These are phyloP conservation scores for Galerina sulciceps DNA, from an alignment of 768 basidiomycete genomes.

Conservation along the genomic window DNA sequence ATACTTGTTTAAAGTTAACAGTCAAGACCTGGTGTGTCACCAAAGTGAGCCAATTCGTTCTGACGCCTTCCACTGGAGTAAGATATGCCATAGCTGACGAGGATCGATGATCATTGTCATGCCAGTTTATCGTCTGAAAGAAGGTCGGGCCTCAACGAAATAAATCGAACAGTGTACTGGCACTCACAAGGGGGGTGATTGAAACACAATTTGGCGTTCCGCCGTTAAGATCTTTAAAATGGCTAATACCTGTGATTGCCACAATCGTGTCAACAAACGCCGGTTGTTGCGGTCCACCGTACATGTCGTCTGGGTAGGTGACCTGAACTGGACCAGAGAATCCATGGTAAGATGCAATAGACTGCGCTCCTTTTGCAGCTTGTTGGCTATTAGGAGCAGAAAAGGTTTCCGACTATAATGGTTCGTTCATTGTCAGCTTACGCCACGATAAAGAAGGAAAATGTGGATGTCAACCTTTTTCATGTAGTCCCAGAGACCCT, in stretches of 20 bases:
- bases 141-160: not conserved
- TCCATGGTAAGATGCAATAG: slow-evolving; percentile 52
- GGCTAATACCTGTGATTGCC: slow-evolving; percentile 50
- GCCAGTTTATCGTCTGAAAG: slow-evolving; percentile 48
- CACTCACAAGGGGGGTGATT: slow-evolving; percentile 52
- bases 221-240: slow-evolving; percentile 55
- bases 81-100: slow-evolving; percentile 60
- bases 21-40: slow-evolving; percentile 37
- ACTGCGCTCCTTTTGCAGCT: slow-evolving; percentile 50
- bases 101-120: slow-evolving; percentile 53
- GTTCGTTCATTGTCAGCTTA: not conserved
- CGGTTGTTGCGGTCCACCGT: slow-evolving; percentile 57
- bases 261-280: slow-evolving; percentile 53
- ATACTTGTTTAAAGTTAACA: not conserved
- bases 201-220: slow-evolving; percentile 60
- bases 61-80: slow-evolving; percentile 50
- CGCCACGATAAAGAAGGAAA: not conserved
- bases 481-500: slow-evolving; percentile 47
- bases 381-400: slow-evolving; percentile 50
- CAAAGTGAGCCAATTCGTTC: slow-evolving; percentile 55
- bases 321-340: slow-evolving; percentile 57
- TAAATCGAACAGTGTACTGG: not conserved
- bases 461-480: slow-evolving; percentile 40
- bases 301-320: slow-evolving; percentile 55
- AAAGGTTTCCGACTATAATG: slow-evolving; percentile 46